Conservation (phyloP, 306 rosid genomes). For the Pterocarpus santalinus region DNA sequence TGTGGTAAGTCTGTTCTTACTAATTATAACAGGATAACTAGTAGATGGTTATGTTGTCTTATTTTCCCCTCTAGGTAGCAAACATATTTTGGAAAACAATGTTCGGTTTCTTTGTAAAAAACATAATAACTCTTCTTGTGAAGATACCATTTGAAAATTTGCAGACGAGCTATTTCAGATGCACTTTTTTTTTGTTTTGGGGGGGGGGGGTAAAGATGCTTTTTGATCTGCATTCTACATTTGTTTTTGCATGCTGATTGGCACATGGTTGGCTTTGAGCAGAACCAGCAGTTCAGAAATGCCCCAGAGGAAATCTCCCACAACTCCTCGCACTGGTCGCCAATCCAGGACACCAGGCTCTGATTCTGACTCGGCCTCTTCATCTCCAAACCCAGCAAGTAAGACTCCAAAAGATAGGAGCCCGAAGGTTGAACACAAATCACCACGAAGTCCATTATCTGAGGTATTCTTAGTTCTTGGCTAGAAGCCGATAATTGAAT, state of each 20-base stretch:
- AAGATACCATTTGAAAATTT: slow-evolving; percentile 12
- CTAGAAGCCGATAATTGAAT: slow-evolving; percentile 5
- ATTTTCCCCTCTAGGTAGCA: not conserved
- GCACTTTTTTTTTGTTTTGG: not conserved
- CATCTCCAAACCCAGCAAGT: slow-evolving; percentile 57
- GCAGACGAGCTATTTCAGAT: not conserved
- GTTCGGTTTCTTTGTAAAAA: not conserved
- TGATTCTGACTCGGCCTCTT: slow-evolving; percentile 55
- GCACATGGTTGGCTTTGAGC: slow-evolving; percentile 45
- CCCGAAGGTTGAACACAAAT: slow-evolving; percentile 71
- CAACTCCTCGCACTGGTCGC: slow-evolving; percentile 64
- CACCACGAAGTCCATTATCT: slow-evolving; percentile 66
- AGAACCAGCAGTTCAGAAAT: slow-evolving; percentile 70
- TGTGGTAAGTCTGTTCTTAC: not conserved
- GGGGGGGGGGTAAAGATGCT: not conserved
- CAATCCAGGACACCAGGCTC: slow-evolving; percentile 61
- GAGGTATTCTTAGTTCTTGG: slow-evolving; percentile 60
- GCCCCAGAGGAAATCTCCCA: slow-evolving; percentile 71
- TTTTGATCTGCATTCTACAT: slow-evolving; percentile 28
- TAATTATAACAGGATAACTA: not conserved
- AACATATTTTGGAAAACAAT: not conserved
- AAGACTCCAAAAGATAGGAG: slow-evolving; percentile 71
- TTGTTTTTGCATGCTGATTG: slow-evolving; percentile 31
- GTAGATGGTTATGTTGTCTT: not conserved
- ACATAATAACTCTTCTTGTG: not conserved